Evolutionary conservation across 2,329 filamentous ascomycete genomes (phyloP).

Genomic region (Nemania bipapillata): DNA sequence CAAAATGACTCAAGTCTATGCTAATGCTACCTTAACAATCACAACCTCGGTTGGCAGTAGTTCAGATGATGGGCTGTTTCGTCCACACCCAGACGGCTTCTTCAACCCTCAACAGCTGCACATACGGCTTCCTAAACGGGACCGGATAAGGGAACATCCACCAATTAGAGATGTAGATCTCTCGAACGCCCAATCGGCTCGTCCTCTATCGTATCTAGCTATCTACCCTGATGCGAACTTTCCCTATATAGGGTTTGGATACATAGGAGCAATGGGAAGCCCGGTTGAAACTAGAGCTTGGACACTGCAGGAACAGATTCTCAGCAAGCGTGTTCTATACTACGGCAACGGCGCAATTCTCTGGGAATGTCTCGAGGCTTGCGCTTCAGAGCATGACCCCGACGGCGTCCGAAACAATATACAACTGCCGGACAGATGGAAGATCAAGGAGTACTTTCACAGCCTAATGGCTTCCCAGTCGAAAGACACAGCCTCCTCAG

Average conservation of each 20-base stretch:
- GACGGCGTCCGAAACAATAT: conserved; percentile 3
- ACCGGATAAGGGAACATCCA: background rate
- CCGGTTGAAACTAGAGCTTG: conserved; percentile 20
- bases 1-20: conserved; percentile 20
- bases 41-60: conserved; percentile 11
- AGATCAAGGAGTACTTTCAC: conserved; percentile 8
- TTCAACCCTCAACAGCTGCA: conserved; percentile 15
- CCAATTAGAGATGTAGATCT: background rate
- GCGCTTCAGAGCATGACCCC: conserved; percentile 18
- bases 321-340: conserved; percentile 18
- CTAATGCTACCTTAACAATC: conserved; percentile 19
- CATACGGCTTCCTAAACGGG: conserved; percentile 2
- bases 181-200: background rate
- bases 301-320: conserved; percentile 7
- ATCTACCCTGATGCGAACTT: conserved; percentile 16
- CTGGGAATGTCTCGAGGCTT: conserved; percentile 17
- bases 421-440: conserved; percentile 8
- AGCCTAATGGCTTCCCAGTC: background rate
- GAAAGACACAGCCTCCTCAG: background rate
- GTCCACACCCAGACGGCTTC: conserved; percentile 2
- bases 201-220: conserved; percentile 15
- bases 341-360: conserved; percentile 12
- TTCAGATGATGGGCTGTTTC: conserved; percentile 11
- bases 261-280: conserved; percentile 2
- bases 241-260: background rate